Base-by-base conservation (phyloP, 2,329 filamentous ascomycete species). In the Cordyceps cateniannulata region DNA sequence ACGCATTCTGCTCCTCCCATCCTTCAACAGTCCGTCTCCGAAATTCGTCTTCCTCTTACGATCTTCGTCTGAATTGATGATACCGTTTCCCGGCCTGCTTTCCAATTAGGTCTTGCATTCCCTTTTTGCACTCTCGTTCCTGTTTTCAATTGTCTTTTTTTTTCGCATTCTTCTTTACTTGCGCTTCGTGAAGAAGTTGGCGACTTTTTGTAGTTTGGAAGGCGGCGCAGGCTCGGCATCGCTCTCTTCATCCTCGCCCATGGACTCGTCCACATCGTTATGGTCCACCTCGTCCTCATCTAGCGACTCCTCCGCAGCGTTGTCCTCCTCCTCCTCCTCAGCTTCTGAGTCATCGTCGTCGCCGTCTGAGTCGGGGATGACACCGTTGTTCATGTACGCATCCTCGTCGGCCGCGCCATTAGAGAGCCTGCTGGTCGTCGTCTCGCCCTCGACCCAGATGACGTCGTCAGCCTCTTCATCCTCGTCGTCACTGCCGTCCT, bases 391-490 rank as follows among this genome's bases (percentile, higher is more conserved):
- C 32, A 80, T 74, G 3, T 80, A 79, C 67, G 82, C 29, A n/a
- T 38, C 77, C 40, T 72, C 71, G n/a, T 62, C 63, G 54, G 63
- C 62, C 5, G 38, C 60, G 29, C 71, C 69, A 44, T 71, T 66
- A 63, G 73, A 65, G 65, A 71, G 59, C 62, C 71, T 65, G 56
- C 76, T 79, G 22, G 82, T 79, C 35, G 86, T 82, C 32, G 88
- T 86, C 68, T 92, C 83, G 1, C 90, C 92, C 72, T 97, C 93
- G 2, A 97, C 90, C 71, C 95, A 96, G 57, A 96, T 88, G 5
- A 96, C 85, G 64, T 91, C 86, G 8, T 89, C 82, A 3, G 84
- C 76, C 3, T 78, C 77, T 9, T 77, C 80, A 12, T 81, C 81
- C 8, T 81, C 79, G n/a, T 79, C 76, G 49, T 77, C 79, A 44